Base-by-base conservation (phyloP, 495 filamentous ascomycete species). In the Astrothelium macrocarpum region DNA sequence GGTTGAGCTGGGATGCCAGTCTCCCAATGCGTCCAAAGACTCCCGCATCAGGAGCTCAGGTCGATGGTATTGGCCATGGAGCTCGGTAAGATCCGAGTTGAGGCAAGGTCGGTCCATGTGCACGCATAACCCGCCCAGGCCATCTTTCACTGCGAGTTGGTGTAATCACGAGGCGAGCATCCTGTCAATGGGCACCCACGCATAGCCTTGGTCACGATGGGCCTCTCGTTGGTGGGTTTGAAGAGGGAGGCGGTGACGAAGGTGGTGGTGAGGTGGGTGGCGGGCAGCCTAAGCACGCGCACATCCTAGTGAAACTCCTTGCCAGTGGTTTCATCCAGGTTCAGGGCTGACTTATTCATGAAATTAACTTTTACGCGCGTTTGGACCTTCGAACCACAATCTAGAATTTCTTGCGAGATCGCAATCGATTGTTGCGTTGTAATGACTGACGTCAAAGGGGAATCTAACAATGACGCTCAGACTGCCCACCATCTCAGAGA, bases 361-460 rank as follows among this genome's bases (percentile, higher is more conserved):
- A 28, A 28, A 9, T 56, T 26, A 29, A 28, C 25, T 56, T 56
- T 56, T 26, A 16, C 25, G 49, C 3, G 49, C 25, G 49, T 56
- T 29, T 56, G 49, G 49, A 56, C 49, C 23, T 26, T 16, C 29
- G 49, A 9, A 7, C 20, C 20, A n/a, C 2, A 56, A 56, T 56
- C 49, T 26, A 26, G 25, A 56, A 29, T 28, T 56, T 26, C 20
- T 11, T 56, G 2, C 20, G 20, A 29, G 49, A 56, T 56, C 49
- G 49, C 9, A 56, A 2, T 12, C 45, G 16, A 5, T 5, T 5
- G n/a, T 49, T 49, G 5, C 25, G 49, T 16, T 29, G 12, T 9
- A n/a, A n/a, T 29, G 9, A 29, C 25, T 56, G 49, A 56, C 49
- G 49, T 56, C 49, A 56, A 56, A 28, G 49, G 49, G 49, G 49